phyloP scores from a whole-genome alignment of 179 eudicot species.

The Amaranthus tricolor region DNA sequence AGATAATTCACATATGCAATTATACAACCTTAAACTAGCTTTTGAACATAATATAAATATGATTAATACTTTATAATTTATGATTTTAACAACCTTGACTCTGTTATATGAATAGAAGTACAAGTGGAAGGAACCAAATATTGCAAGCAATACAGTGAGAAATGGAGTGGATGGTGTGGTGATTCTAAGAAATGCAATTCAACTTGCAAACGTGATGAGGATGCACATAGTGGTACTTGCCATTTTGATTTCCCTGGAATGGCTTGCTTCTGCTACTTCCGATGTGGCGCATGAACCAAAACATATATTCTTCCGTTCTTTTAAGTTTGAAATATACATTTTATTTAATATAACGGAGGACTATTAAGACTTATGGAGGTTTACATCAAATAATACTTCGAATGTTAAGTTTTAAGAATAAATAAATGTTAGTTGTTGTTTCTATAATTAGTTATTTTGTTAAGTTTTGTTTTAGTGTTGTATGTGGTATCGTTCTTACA shows the following conservation, averaged over 20 bases:
- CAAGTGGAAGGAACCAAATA: slow-evolving; percentile 10
- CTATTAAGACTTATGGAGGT: too few relatives aligned
- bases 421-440: too few relatives aligned
- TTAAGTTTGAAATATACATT: too few relatives aligned
- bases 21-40: too few relatives aligned
- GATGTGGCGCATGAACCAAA: not conserved
- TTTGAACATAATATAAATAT: not conserved
- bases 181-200: not conserved
- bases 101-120: not conserved
- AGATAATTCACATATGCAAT: not conserved
- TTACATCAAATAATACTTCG: too few relatives aligned
- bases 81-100: too few relatives aligned
- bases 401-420: too few relatives aligned
- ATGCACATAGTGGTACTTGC: slow-evolving; percentile 11
- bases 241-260: not conserved
- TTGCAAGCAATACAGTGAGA: slow-evolving; percentile 13
- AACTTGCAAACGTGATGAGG: not conserved
- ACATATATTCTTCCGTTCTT: too few relatives aligned
- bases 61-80: not conserved
- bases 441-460: too few relatives aligned
- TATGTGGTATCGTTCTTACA: too few relatives aligned
- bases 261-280: slow-evolving; percentile 21
- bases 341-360: too few relatives aligned
- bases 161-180: slow-evolving; percentile 10
- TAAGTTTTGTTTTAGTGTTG: too few relatives aligned